Base-by-base conservation (phyloP, 2,329 filamentous ascomycete species). In the Cadophora gregata region DNA sequence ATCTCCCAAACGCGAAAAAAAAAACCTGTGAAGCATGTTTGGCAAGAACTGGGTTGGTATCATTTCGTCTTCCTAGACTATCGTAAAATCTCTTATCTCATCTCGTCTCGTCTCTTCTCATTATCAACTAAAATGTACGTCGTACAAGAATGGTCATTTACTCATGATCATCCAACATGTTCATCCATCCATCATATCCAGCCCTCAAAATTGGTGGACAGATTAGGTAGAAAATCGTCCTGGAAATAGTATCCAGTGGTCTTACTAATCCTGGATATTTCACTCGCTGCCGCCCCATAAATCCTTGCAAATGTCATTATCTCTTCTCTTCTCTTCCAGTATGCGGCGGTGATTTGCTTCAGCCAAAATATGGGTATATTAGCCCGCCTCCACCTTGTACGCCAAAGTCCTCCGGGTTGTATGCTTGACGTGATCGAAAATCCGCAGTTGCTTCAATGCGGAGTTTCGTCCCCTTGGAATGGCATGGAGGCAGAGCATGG, bases 61-160 rank as follows among this genome's bases (percentile, higher is more conserved):
- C 3, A 27, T 51, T 27, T 25, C 10, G 45, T 38, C 6, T 62
- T 53, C 47, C 21, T 62, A n/a, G 10, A 19, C n/a, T 24, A 10
- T 53, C n/a, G 36, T 60, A 47, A 33, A 58, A n/a, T n/a, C 12
- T 12, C n/a, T 48, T 12, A 53, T 25, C 47, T 62, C 59, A 42
- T 51, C 12, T 21, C 36, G 4, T 47, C 36, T 62, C 59, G 29
- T 51, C 12, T 21, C 36, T 1, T 47, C 36, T 60, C 59, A 62
- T 62, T 62, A 62, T 53, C 47, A 51, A 51, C 45, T 51, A 42
- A 53, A 53, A 47, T 29, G 29, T 51, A 38, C 56, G 7, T 47
- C 47, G 21, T 62, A 62, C 59, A 62, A 51, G 45, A 62, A 62
- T 62, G 29, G 47, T 62, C 45, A 50, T 62, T 50, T 42, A 16